Evolutionary conservation across 2,329 filamentous ascomycete genomes (phyloP).

Genomic region (Diplocarpon mali): DNA sequence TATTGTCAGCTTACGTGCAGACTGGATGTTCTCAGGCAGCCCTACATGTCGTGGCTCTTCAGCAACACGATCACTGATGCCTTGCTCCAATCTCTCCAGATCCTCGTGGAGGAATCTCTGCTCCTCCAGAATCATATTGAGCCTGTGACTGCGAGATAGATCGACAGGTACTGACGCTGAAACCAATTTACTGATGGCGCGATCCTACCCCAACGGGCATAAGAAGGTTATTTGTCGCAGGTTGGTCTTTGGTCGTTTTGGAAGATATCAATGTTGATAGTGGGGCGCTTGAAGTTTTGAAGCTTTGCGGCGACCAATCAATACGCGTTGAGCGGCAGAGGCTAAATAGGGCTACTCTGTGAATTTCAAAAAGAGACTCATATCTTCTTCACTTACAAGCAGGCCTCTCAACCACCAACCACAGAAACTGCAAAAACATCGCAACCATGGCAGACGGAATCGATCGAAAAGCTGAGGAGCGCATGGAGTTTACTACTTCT

Average conservation of each 20-base stretch:
- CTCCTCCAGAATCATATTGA: conserved; percentile 74
- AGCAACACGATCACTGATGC: conserved; percentile 75
- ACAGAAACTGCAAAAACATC: neutral
- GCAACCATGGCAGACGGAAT: conserved; percentile 72
- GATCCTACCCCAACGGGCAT: neutral
- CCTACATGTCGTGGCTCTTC: conserved; percentile 82
- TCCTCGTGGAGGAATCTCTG: conserved; percentile 93
- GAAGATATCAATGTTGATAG: neutral
- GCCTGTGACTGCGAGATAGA: neutral
- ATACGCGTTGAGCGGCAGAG: conserved; percentile 1
- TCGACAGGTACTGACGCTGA: neutral
- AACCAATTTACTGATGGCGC: neutral
- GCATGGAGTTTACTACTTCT: conserved; percentile 96
- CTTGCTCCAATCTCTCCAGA: conserved; percentile 89
- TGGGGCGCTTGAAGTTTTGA: conserved; percentile 3
- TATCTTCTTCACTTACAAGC: no score
- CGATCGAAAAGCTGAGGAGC: conserved; percentile 87
- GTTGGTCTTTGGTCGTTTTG: no score
- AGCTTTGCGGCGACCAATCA: conserved; percentile 20
- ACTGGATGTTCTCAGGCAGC: neutral
- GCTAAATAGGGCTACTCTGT: neutral
- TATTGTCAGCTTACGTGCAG: conserved; percentile 10
- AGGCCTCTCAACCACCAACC: no score
- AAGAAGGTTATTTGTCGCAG: no score
- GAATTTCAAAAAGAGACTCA: no score